Base-by-base conservation (phyloP, 2,329 filamentous ascomycete species). In the Botryotinia calthae region DNA sequence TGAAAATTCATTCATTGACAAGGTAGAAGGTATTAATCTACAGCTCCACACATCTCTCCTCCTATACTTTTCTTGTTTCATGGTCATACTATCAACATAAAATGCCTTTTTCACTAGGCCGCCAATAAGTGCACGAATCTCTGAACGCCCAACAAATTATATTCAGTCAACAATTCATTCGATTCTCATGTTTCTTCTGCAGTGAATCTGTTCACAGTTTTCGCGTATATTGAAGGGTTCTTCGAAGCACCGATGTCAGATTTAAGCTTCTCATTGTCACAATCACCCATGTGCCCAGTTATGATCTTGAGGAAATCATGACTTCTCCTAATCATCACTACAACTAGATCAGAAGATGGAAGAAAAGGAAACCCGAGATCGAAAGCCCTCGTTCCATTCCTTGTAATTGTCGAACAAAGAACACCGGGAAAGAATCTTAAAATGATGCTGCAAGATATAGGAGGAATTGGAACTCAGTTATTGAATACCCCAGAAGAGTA, bases 401-500 rank as follows among this genome's bases (percentile, higher is more conserved):
- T 28, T 1, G 4, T 18, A 1, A 0, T 28, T 18, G 6, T 1
- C 3, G 6, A 8, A 18, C n/a, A 54, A 54, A 28, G 14, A 4
- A 28, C 0, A 3, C 12, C 25, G 1, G 14, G 8, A n/a, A n/a
- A 54, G 3, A 1, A 18, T 0, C 0, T 18, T 28, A 54, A 6
- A 28, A 54, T n/a, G 28, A 16, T n/a, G 14, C 5, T 54, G 51
- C 51, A 54, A n/a, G n/a, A 16, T 18, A 3, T 54, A 28, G 25
- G 7, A 6, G 5, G 48, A 54, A 28, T 14, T 28, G n/a, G 16
- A 54, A 18, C n/a, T n/a, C n/a, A n/a, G n/a, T n/a, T n/a, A n/a
- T n/a, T n/a, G n/a, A n/a, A n/a, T n/a, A 1, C 25, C 25, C 48
- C 2, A 10, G 16, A 54, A 54, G 48, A 28, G 0, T 16, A 28